Conservation (phyloP, 768 basidiomycete genomes). For the Hericium rajendrae region DNA sequence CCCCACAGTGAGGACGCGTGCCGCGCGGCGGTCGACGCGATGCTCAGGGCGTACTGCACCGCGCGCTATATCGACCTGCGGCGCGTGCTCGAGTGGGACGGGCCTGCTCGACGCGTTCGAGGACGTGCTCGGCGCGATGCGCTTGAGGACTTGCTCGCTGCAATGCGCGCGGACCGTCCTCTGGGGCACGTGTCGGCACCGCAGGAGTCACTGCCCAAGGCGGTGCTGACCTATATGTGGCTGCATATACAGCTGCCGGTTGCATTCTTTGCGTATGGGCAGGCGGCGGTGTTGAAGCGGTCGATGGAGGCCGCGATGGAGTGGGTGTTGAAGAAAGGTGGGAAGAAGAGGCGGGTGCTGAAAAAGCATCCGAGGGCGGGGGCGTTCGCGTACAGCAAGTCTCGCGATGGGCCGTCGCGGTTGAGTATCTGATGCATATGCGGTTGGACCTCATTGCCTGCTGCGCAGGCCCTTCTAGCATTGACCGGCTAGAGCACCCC, state of each 20-base stretch:
- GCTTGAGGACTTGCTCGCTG: conserved; percentile 27
- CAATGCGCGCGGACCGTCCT: conserved; percentile 12
- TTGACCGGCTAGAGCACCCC: too few relatives aligned
- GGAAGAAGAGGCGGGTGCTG: neutral
- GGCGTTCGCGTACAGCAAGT: too few relatives aligned
- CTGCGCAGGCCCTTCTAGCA: too few relatives aligned
- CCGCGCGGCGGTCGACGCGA: conserved; percentile 24
- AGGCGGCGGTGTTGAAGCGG: conserved; percentile 44
- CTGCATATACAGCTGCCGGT: conserved; percentile 60
- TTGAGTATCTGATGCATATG: too few relatives aligned
- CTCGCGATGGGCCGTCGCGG: too few relatives aligned
- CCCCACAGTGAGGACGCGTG: conserved; percentile 36
- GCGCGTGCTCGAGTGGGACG: conserved; percentile 24
- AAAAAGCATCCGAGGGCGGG: too few relatives aligned
- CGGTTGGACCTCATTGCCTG: too few relatives aligned
- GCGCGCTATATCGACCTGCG: conserved; percentile 34
- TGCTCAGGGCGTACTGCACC: conserved; percentile 34
- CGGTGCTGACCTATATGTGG: conserved; percentile 79
- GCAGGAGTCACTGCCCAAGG: conserved; percentile 65
- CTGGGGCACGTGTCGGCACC: conserved; percentile 1
- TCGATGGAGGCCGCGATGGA: conserved; percentile 62
- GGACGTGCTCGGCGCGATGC: conserved; percentile 22
- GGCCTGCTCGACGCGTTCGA: conserved; percentile 33
- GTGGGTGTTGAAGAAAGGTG: conserved; percentile 31
- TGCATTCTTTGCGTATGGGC: conserved; percentile 48